Conservation (phyloP, 768 basidiomycete genomes). For the Aureoboletus auriporus region DNA sequence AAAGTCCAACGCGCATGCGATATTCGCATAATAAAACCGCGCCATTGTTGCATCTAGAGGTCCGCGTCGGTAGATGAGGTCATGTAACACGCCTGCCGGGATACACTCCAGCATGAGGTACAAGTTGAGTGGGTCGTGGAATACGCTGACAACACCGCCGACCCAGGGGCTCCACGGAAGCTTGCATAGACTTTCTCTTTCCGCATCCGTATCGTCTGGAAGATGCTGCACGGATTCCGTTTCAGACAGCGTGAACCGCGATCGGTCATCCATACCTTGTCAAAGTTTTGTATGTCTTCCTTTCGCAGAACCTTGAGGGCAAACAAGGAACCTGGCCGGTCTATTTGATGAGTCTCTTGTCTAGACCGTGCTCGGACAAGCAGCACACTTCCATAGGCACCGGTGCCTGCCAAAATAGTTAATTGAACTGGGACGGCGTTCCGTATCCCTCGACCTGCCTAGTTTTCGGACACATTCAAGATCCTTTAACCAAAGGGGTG, state of each 20-base stretch:
- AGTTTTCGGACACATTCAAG: conserved; percentile 41
- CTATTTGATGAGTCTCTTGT: conserved; percentile 27
- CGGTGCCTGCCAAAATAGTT: conserved; percentile 32
- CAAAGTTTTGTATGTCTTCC: conserved; percentile 29
- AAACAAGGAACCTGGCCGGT: conserved; percentile 35
- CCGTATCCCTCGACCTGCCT: conserved; percentile 24
- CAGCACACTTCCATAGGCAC: conserved; percentile 40
- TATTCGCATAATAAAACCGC: conserved; percentile 54
- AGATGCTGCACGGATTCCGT: conserved; percentile 16
- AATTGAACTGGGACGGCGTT: background rate
- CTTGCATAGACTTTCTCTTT: conserved; percentile 37
- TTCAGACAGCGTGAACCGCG: background rate
- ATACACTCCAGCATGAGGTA: conserved; percentile 52
- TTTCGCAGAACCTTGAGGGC: conserved; percentile 45
- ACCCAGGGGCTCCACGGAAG: conserved; percentile 56
- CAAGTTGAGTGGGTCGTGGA: conserved; percentile 44
- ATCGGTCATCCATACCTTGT: conserved; percentile 22
- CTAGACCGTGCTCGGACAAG: conserved; percentile 35
- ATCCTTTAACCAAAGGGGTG: conserved; percentile 33
- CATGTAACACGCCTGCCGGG: conserved; percentile 40
- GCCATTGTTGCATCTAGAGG: conserved; percentile 31
- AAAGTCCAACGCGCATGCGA: conserved; percentile 46
- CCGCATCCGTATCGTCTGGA: conserved; percentile 33
- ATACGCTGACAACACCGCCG: conserved; percentile 40
- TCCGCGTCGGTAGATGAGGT: conserved; percentile 30